These are phyloP conservation scores for Glycyrrhiza uralensis DNA, from an alignment of 306 rosid genomes.

Conservation along the genomic window DNA sequence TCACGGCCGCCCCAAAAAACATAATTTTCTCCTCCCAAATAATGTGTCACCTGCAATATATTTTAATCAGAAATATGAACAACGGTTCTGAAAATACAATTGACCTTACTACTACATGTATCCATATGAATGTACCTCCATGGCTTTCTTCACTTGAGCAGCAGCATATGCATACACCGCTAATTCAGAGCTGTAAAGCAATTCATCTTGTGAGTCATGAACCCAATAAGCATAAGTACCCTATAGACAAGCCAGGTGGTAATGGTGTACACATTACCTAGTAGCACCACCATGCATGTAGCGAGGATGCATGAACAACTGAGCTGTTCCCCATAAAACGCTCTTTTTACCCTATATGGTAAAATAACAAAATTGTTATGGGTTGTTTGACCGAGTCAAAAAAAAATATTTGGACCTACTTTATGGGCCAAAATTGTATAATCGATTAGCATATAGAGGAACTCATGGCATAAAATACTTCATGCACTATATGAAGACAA, in stretches of 20 bases:
- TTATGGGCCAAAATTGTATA: neutral
- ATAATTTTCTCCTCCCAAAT: slow-evolving; percentile 91
- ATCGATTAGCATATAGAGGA: neutral
- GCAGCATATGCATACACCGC: slow-evolving; percentile 86
- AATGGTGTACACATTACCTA: slow-evolving; percentile 47
- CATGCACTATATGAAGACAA: neutral
- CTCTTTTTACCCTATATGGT: slow-evolving; percentile 54
- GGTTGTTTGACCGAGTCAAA: neutral
- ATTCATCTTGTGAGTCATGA: slow-evolving; percentile 22
- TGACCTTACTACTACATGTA: neutral
- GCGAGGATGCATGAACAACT: slow-evolving; percentile 89
- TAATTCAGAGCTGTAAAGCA: slow-evolving; percentile 71
- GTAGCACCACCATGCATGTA: slow-evolving; percentile 98
- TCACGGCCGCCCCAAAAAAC: slow-evolving; percentile 99
- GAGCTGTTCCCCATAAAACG: slow-evolving; percentile 96
- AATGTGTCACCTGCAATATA: slow-evolving; percentile 73
- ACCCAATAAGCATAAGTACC: neutral
- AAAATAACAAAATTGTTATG: neutral
- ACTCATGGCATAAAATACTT: neutral
- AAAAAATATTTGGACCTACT: neutral
- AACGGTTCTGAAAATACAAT: neutral
- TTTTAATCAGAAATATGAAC: slow-evolving; percentile 24
- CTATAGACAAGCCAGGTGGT: neutral
- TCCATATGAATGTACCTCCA: slow-evolving; percentile 57
- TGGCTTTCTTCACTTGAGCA: slow-evolving; percentile 98